These are phyloP conservation scores for Cladosporium sp. DNA, from an alignment of 2,329 filamentous ascomycete species.

Conservation along the genomic window DNA sequence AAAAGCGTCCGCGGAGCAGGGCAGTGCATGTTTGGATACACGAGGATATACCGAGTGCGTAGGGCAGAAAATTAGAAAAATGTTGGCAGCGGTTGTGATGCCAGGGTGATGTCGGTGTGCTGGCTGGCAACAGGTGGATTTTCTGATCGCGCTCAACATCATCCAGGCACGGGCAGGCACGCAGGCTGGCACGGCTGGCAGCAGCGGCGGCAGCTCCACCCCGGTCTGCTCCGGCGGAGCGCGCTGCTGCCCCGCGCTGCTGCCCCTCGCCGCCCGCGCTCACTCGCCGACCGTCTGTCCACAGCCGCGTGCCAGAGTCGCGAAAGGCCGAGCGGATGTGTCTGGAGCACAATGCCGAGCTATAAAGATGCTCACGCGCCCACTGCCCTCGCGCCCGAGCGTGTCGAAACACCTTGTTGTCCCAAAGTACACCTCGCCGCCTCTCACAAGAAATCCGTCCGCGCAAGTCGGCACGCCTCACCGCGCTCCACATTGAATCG, in stretches of 20 bases:
- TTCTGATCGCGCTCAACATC: not conserved
- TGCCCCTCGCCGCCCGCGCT: not conserved
- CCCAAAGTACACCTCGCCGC: not conserved
- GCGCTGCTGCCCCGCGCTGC: not conserved
- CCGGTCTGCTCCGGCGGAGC: not conserved
- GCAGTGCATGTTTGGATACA: not conserved
- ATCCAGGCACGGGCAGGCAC: too few species aligned
- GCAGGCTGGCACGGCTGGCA: too few species aligned
- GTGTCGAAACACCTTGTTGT: not conserved
- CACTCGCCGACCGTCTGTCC: not conserved
- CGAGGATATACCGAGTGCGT: not conserved
- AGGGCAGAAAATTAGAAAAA: not conserved
- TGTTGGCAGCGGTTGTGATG: not conserved
- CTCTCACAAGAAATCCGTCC: not conserved
- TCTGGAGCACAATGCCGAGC: not conserved
- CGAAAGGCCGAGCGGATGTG: conserved; percentile 1
- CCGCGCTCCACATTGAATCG: conserved; percentile 4
- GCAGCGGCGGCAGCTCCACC: not conserved
- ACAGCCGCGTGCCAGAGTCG: not conserved
- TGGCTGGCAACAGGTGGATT: not conserved
- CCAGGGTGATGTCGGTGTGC: not conserved
- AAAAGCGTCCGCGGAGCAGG: not conserved
- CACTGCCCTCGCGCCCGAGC: conserved; percentile 3
- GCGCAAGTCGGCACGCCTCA: not conserved
- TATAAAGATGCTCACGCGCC: conserved; percentile 10